Conservation (phyloP, 1,284 basidiomycete genomes). For the Ganoderma sinense region DNA sequence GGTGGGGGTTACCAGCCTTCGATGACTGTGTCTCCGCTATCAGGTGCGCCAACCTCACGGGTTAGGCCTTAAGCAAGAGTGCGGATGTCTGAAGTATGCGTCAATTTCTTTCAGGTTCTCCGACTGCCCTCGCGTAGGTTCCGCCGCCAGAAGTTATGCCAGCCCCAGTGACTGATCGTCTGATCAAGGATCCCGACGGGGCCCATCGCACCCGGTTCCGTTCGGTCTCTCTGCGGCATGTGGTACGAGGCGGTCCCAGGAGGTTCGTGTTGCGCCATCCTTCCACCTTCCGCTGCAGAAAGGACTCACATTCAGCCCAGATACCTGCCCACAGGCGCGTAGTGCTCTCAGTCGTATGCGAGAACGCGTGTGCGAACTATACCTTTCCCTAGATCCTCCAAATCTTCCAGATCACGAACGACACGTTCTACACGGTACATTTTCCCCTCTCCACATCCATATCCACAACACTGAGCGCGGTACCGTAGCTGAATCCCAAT, state of each 20-base stretch:
- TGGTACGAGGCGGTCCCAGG: neutral
- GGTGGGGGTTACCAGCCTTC: slow-evolving; percentile 14
- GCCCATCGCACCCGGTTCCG: neutral
- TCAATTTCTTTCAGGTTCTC: neutral
- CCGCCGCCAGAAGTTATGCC: neutral
- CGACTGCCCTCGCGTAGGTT: neutral
- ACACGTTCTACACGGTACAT: neutral
- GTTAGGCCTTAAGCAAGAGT: neutral
- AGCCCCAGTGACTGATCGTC: neutral
- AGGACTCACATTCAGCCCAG: neutral
- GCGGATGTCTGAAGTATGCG: neutral
- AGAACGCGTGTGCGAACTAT: neutral
- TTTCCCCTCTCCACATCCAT: neutral
- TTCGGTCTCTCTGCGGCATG: neutral
- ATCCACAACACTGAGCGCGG: neutral
- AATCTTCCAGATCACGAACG: neutral
- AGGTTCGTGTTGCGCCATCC: neutral
- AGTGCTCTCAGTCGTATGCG: neutral
- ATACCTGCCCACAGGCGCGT: neutral
- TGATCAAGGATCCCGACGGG: neutral
- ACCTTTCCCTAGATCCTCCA: neutral
- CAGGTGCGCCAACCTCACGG: neutral
- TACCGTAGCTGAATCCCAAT: neutral
- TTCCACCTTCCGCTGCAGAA: neutral
- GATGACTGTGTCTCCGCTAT: slow-evolving; percentile 1